Percentiles rank a stretch among this genome's conserved stretches.
Conservation (phyloP, 2,329 filamentous ascomycete species). For the Mycogone perniciosa region DNA sequence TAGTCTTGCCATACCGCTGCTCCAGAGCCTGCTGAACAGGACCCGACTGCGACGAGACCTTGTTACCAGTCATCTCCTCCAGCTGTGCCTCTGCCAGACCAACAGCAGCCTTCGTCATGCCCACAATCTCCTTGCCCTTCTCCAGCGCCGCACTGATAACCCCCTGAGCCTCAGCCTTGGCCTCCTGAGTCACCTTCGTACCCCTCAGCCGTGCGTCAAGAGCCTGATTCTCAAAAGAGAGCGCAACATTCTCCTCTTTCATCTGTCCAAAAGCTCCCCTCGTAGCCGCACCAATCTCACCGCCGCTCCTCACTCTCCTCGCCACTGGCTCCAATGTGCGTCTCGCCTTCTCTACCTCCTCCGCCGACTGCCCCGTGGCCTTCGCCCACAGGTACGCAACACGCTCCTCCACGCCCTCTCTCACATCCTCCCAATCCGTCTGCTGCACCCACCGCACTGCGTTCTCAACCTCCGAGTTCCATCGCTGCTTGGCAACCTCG, state of each 20-base stretch:
- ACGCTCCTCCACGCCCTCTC: slow-evolving; percentile 50
- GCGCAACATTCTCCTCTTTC: slow-evolving; percentile 24
- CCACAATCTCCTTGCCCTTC: slow-evolving; percentile 35
- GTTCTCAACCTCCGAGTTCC: slow-evolving; percentile 68
- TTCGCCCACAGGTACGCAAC: slow-evolving; percentile 40
- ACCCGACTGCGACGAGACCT: slow-evolving; percentile 19
- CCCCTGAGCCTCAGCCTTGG: slow-evolving; percentile 31
- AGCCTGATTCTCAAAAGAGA: slow-evolving; percentile 22
- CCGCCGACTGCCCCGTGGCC: slow-evolving; percentile 28
- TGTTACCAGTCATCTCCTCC: slow-evolving; percentile 22
- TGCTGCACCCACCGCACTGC: slow-evolving; percentile 60
- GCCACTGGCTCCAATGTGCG: slow-evolving; percentile 28
- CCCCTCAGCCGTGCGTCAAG: slow-evolving; percentile 21
- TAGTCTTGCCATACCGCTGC: slow-evolving; percentile 44
- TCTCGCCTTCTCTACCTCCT: slow-evolving; percentile 23
- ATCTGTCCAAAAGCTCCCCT: slow-evolving; percentile 29
- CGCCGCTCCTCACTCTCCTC: slow-evolving; percentile 25
- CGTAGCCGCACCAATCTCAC: slow-evolving; percentile 28
- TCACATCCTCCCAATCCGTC: slow-evolving; percentile 58
- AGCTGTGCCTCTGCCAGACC: slow-evolving; percentile 32
- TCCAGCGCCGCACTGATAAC: slow-evolving; percentile 34
- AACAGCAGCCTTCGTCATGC: slow-evolving; percentile 31
- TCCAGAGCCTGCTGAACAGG: slow-evolving; percentile 45
- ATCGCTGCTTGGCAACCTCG: slow-evolving; percentile 67
- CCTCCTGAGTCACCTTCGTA: slow-evolving; percentile 21